Base-by-base conservation (phyloP, 1,139 yeast genomes). In the Pichia sp. region DNA sequence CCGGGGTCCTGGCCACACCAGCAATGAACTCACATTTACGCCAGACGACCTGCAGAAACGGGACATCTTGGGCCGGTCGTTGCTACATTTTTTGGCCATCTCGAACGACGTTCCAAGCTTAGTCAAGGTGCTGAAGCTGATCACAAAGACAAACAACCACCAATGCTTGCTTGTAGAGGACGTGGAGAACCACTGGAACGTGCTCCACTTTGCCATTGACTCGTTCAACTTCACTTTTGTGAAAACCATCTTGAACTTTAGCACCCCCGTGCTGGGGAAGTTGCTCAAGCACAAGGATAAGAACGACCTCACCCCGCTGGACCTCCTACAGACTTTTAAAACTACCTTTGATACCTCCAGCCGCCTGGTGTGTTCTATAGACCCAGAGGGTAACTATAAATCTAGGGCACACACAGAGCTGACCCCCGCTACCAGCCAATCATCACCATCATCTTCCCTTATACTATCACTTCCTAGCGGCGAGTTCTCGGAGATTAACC, bases 181-280 rank as follows among this genome's bases (percentile, higher is more conserved):
- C 67, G 74, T 74, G 55, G 97, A 92, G 68, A 89, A 81, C 65
- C 89, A 90, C 0, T 90, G 96, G 87, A 87, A 89, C 44, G 82
- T 90, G 36, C 72, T 90, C 47, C 97, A 92, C 69, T 80, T 81
- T 62, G 84, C 83, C 45, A 75, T 86, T 45, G 82, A 74, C 62
- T 72, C 75, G 65, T 90, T 87, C 57, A 77, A 84, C 55, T 68
- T 87, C 31, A 66, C 78, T 8, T 80, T 85, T 64, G 84, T 85
- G 13, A 79, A 75, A 59, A 70, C 74, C 13, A 66, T 86, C 48
- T 66, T 82, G 51, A 57, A 60, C 38, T 53, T 59, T 53, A 58
- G 60, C 34, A 51, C 61, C 15, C 62, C 68, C 36, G 57, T 59
- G 29, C 48, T 66, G 19, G 62, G 69, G 7, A 81, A 78, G 8